Evolutionary conservation across 2,329 filamentous ascomycete genomes (phyloP).

Genomic region (Leptographium galeiforme): DNA sequence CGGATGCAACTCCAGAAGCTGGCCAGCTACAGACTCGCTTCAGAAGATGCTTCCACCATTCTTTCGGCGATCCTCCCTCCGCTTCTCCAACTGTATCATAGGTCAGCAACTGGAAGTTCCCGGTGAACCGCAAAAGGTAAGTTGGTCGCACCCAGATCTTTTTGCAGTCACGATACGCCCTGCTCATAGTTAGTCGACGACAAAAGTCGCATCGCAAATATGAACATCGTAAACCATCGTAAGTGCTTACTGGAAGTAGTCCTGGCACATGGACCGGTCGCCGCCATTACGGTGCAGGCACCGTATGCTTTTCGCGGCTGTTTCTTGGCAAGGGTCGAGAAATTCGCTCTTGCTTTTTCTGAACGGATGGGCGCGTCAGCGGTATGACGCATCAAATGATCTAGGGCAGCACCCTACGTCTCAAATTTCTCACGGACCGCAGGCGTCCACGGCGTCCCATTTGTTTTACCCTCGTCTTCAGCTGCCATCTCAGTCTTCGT

Average conservation of each 20-base stretch:
- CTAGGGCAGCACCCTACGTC: conserved; percentile 29
- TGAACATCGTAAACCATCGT: too few relatives aligned
- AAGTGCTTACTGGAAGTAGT: conserved; percentile 72
- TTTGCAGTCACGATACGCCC: conserved; percentile 89
- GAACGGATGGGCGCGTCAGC: conserved; percentile 4
- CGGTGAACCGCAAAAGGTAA: not conserved
- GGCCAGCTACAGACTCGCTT: too few relatives aligned
- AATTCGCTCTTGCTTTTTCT: conserved; percentile 85
- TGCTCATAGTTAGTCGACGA: not conserved
- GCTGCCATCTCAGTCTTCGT: not conserved
- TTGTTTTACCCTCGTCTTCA: not conserved
- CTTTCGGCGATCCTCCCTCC: conserved; percentile 10
- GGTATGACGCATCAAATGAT: too few relatives aligned
- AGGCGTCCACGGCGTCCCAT: conserved; percentile 34
- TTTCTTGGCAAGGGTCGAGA: conserved; percentile 91
- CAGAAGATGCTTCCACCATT: conserved; percentile 1
- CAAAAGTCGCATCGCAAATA: too few relatives aligned
- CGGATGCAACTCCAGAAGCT: too few relatives aligned
- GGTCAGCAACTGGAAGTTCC: not conserved
- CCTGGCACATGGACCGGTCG: conserved; percentile 76
- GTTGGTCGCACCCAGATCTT: conserved; percentile 64
- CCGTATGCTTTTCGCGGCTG: conserved; percentile 69
- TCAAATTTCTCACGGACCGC: conserved; percentile 52
- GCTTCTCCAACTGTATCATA: conserved; percentile 6
- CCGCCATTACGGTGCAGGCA: conserved; percentile 82